phyloP scores from a whole-genome alignment of 805 yeast genomes.

The Nematodospora valgi region DNA sequence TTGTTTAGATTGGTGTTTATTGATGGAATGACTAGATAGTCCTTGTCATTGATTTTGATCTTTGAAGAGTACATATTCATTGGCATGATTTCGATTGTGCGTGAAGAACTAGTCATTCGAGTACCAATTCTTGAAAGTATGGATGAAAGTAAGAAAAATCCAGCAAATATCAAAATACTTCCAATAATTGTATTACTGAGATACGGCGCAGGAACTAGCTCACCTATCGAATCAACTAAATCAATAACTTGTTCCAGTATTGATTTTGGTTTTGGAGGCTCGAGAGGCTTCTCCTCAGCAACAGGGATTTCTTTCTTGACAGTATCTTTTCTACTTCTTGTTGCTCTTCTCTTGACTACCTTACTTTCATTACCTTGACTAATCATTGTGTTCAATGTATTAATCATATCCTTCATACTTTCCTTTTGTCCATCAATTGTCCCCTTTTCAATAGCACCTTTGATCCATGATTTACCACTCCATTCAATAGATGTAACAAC shows the following conservation, averaged over 20 bases:
- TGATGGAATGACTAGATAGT: slow-evolving; percentile 40
- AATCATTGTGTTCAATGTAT: slow-evolving; percentile 42
- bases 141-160: slow-evolving; percentile 12
- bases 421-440: slow-evolving; percentile 70
- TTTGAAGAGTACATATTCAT: slow-evolving; percentile 10
- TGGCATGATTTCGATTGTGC: slow-evolving; percentile 7
- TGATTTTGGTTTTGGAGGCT: slow-evolving; percentile 14
- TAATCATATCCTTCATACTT: slow-evolving; percentile 47
- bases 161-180: slow-evolving; percentile 12
- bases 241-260: slow-evolving; percentile 17
- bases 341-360: slow-evolving; percentile 10
- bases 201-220: slow-evolving; percentile 25
- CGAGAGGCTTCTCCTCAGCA: slow-evolving; percentile 13
- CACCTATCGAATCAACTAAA: slow-evolving; percentile 23
- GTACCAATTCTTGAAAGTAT: slow-evolving; percentile 8
- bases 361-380: slow-evolving; percentile 10
- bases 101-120: slow-evolving; percentile 2
- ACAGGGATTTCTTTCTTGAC: slow-evolving; percentile 8
- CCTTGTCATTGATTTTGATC: slow-evolving; percentile 30
- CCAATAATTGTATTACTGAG: slow-evolving; percentile 22
- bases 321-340: slow-evolving; percentile 12
- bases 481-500: slow-evolving; percentile 61
- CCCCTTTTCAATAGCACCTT: slow-evolving; percentile 71
- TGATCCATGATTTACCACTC: slow-evolving; percentile 77
- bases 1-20: slow-evolving; percentile 28